Conservation (phyloP, 495 filamentous ascomycete genomes). For the Delitschia confertaspora region DNA sequence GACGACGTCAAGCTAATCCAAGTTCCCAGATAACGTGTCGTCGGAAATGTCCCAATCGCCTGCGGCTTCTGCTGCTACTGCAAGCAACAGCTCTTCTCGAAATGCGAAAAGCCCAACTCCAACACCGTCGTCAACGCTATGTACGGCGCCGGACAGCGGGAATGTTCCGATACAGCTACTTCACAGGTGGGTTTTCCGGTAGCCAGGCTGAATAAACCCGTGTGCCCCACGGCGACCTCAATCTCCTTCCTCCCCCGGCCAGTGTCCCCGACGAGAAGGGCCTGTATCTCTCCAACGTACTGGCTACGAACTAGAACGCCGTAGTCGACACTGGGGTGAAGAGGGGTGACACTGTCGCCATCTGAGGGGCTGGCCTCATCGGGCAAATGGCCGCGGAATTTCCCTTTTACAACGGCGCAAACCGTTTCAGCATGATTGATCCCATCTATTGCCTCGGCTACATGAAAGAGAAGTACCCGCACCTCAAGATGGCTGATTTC, state of each 20-base stretch:
- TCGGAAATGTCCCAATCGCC: slow-evolving; percentile 81
- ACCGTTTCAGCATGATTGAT: slow-evolving; percentile 73
- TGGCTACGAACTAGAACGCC: slow-evolving; percentile 69
- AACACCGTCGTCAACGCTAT: slow-evolving; percentile 60
- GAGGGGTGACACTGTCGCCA: slow-evolving; percentile 67
- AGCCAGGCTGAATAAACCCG: slow-evolving; percentile 84
- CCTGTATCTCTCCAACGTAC: slow-evolving; percentile 72
- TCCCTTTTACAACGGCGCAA: slow-evolving; percentile 61
- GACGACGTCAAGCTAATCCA: too few relatives aligned
- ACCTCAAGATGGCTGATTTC: slow-evolving; percentile 53
- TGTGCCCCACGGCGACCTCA: slow-evolving; percentile 74
- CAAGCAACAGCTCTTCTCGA: slow-evolving; percentile 60
- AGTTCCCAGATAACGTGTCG: slow-evolving; percentile 58
- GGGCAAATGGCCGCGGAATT: slow-evolving; percentile 75
- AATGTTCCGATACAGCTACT: slow-evolving; percentile 65
- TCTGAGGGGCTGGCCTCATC: slow-evolving; percentile 70
- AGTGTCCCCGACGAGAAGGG: slow-evolving; percentile 80
- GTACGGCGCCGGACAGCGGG: slow-evolving; percentile 59
- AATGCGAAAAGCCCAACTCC: slow-evolving; percentile 71
- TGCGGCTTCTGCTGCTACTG: slow-evolving; percentile 73
- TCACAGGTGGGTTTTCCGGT: slow-evolving; percentile 82
- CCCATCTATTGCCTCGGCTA: slow-evolving; percentile 66
- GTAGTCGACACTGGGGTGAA: slow-evolving; percentile 80
- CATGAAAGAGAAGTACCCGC: slow-evolving; percentile 54
- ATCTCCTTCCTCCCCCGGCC: slow-evolving; percentile 70